Conservation (phyloP, 1,284 basidiomycete genomes). For the Boletus semigastroideus region DNA sequence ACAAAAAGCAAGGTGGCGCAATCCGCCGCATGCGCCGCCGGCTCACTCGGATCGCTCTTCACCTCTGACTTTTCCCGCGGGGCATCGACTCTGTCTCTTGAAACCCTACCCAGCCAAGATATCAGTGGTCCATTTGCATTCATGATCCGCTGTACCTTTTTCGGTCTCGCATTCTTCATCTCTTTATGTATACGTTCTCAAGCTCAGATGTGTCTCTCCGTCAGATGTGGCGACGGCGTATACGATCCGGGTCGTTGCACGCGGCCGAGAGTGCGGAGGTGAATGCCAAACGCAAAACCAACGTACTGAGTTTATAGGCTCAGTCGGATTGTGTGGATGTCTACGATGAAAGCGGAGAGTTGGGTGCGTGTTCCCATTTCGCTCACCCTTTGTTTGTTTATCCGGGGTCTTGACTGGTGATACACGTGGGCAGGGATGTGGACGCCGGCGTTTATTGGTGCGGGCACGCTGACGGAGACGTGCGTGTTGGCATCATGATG, state of each 20-base stretch:
- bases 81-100: conserved; percentile 57
- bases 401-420: conserved; percentile 6
- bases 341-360: conserved; percentile 57
- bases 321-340: conserved; percentile 53
- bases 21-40: conserved; percentile 40
- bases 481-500: conserved; percentile 25
- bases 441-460: conserved; percentile 65
- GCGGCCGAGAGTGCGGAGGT: conserved; percentile 48
- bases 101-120: conserved; percentile 40
- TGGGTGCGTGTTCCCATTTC: conserved; percentile 7
- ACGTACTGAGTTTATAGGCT: conserved; percentile 19
- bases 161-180: conserved; percentile 57
- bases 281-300: conserved; percentile 57
- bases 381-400: not conserved
- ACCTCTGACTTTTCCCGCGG: conserved; percentile 56
- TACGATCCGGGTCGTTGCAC: conserved; percentile 63
- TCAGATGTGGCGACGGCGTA: conserved; percentile 69
- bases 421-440: conserved; percentile 29
- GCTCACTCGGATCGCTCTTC: conserved; percentile 51
- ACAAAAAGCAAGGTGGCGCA: conserved; percentile 37
- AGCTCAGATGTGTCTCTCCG: conserved; percentile 69
- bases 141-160: conserved; percentile 29
- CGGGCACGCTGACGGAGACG: conserved; percentile 66
- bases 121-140: conserved; percentile 59
- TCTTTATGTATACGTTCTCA: conserved; percentile 63